Base-by-base conservation (phyloP, 148 eudicot species). In the Camellia japonica region DNA sequence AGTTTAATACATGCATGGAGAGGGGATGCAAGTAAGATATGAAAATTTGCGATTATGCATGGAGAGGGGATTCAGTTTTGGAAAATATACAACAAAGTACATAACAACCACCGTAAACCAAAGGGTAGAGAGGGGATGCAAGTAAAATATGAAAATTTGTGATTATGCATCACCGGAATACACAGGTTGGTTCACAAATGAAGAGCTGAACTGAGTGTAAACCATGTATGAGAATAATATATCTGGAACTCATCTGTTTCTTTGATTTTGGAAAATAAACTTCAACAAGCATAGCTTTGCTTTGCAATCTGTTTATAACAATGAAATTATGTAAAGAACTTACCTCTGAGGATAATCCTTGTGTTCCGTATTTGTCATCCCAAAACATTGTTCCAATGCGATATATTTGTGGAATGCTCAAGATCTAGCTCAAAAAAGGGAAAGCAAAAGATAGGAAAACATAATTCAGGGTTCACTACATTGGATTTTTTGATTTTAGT, bases 311-410 rank as follows among this genome's bases (percentile, higher is more conserved):
- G 7, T 49, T 49, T 49, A 49, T 49, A 49, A 49, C 52, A 49
- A 49, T 49, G 6, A 49, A 49, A 16, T 47, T 41, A 3, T 71
- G 63, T 75, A 72, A 38, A 64, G 44, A 3, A 68, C 73, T 85
- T 82, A 96, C 99, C 93, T 94, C 98, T 73, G 97, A 85, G 62
- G 99, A 92, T 81, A 94, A 91, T 86, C 99, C 97, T 64, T 94
- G 98, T 62, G 98, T 86, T 87, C 96, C 98, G 77, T 95, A 90
- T 81, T 90, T 95, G 93, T 95, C 99, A 80, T 94, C 99, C 97
- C 95, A 96, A 78, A 94, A 96, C 99, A 96, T 96, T 70, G 99
- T 96, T 89, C 99, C 97, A 76, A 94, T 92, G 73, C 99, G 90
- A 83, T 96, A 96, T 68, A 96, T 84, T 89, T 96, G 99, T 13